phyloP scores from a whole-genome alignment of 306 rosid species.

The Abrus precatorius region DNA sequence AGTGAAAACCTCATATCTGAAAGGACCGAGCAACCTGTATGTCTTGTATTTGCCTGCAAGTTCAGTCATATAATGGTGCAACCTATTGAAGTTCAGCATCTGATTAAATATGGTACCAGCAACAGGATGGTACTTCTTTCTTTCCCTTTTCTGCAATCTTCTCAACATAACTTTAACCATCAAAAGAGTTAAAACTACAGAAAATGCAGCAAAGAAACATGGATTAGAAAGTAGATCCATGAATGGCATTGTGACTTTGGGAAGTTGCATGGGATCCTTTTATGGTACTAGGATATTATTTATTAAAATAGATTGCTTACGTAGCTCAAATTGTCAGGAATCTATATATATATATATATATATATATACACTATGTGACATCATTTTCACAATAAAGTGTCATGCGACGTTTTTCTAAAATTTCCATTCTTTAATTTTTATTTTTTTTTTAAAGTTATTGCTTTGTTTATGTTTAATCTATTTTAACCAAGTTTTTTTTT shows the following conservation, averaged over 20 bases:
- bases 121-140: conserved; percentile 70
- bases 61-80: conserved; percentile 86
- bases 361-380: too few species aligned
- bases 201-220: conserved; percentile 42
- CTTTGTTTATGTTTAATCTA: too few species aligned
- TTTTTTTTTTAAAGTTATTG: too few species aligned
- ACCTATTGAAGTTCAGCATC: conserved; percentile 69
- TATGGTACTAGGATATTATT: neutral
- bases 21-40: conserved; percentile 69
- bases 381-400: too few species aligned
- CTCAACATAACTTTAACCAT: conserved; percentile 34
- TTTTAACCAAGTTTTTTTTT: too few species aligned
- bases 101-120: conserved; percentile 80
- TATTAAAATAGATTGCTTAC: too few species aligned
- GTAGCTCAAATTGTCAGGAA: too few species aligned
- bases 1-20: conserved; percentile 77
- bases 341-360: too few species aligned
- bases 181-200: conserved; percentile 50
- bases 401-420: too few species aligned
- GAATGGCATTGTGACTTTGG: neutral
- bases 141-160: conserved; percentile 44
- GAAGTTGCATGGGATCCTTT: neutral
- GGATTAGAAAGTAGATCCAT: conserved; percentile 58
- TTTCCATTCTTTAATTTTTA: too few species aligned
- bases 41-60: conserved; percentile 76